Evolutionary conservation across 1,139 yeast genomes (phyloP), one percentile per base, ranked within the genome.

Genomic region (Pichia sp.): DNA sequence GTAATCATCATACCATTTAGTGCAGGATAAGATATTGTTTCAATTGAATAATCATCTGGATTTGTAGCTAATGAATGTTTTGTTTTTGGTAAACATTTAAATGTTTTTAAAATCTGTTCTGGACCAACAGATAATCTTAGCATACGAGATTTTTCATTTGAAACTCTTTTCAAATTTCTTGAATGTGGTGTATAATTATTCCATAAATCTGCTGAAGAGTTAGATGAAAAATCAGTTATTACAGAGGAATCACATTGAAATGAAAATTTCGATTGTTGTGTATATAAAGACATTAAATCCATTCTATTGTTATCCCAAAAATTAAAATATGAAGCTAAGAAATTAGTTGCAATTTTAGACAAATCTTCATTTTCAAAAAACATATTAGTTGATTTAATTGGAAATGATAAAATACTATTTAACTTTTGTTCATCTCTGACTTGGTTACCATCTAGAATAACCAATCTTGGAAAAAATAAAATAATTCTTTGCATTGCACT

Each of bases 301-400:
- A 70, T 60, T 48, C 98, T 69, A 58, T 85, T 80, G 6, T 73
- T 56, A 63, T 91, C 99, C 93, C 95, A 91, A 37, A 81, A 66
- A 43, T 80, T 78, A 47, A 84, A 68, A 60, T 74, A 89, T 53
- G 84, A 80, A 16, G 89, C 63, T 8, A 89, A 69, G 61, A 91
- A 93, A 53, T 72, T 78, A 24, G 89, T 80, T 3, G 93, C 80
- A 38, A 86, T 65, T 38, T 69, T 68, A 48, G 81, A 86, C 31
- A 87, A 70, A 31, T 79, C 86, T n/a, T 71, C 72, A 54, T 79
- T 86, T 61, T 84, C 95, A 61, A 88, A 89, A 60, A 89, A 91
- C 55, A 82, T 78, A 40, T 72, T 75, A 46, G 64, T 69, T 42
- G 53, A 68, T 41, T 47, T 64, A 51, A 62, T 61, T 31, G 78